Evolutionary conservation across 257 asterid genomes (phyloP).

Genomic region (Solanum sejunctum): DNA sequence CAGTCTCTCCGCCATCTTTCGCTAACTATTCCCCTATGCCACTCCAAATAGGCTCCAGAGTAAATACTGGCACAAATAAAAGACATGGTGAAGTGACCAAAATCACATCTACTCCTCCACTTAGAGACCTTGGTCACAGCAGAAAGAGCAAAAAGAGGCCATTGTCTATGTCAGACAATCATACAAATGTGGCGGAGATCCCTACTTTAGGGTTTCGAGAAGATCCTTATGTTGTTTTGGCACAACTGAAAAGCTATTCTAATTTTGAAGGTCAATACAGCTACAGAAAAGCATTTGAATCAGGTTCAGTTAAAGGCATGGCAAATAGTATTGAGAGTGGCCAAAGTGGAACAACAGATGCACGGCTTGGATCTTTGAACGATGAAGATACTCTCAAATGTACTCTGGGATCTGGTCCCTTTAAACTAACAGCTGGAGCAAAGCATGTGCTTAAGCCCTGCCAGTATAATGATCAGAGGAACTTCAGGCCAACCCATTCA

Average conservation of each 20-base stretch:
- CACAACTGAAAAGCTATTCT: conserved; percentile 4
- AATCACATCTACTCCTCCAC: conserved; percentile 4
- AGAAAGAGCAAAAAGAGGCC: conserved; percentile 21
- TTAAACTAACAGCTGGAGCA: conserved; percentile 30
- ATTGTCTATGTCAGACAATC: conserved; percentile 17
- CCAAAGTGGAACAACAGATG: conserved; percentile 5
- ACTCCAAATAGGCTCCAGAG: conserved; percentile 11
- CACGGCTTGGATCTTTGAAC: background rate
- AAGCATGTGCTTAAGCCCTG: conserved; percentile 30
- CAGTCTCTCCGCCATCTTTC: conserved; percentile 12
- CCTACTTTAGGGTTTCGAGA: conserved; percentile 20
- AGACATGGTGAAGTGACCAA: conserved; percentile 8
- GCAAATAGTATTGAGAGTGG: conserved; percentile 6
- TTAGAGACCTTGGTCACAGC: conserved; percentile 9
- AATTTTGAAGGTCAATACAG: conserved; percentile 6
- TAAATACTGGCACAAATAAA: conserved; percentile 13
- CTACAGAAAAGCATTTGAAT: conserved; percentile 4
- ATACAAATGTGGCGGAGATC: conserved; percentile 18
- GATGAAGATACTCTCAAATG: conserved; percentile 5
- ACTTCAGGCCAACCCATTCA: conserved; percentile 15
- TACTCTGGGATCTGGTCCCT: conserved; percentile 18
- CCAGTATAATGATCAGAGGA: conserved; percentile 17
- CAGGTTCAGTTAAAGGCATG: conserved; percentile 10
- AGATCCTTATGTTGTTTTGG: conserved; percentile 4
- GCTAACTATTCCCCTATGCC: conserved; percentile 12